A percentile compares a stretch with the other conserved stretches of the same genome.
Evolutionary conservation across 1,284 basidiomycete genomes (phyloP).

Genomic region (Fomitiporia mediterranea): DNA sequence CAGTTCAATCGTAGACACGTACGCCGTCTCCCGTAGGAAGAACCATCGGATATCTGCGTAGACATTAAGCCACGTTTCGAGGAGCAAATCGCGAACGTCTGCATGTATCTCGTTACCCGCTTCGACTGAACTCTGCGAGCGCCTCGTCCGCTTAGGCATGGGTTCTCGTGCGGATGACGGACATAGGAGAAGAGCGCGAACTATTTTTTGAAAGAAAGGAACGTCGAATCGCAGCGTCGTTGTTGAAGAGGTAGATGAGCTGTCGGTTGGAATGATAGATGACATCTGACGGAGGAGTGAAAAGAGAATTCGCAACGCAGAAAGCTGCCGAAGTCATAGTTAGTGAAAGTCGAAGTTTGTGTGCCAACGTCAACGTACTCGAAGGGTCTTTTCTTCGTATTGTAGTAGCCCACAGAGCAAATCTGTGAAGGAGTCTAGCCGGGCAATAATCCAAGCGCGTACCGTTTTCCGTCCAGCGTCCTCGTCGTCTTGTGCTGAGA

Average conservation of each 20-base stretch:
- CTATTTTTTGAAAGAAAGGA: constrained; percentile 64
- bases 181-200: constrained; percentile 55
- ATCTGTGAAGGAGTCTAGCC: constrained; percentile 61
- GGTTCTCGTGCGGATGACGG: constrained; percentile 45
- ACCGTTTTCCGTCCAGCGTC: constrained; percentile 60
- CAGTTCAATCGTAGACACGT: no score
- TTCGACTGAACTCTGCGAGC: constrained; percentile 19
- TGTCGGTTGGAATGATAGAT: constrained; percentile 40
- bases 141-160: constrained; percentile 20
- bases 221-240: constrained; percentile 61
- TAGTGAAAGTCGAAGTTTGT: not conserved
- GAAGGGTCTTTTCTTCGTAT: constrained; percentile 62
- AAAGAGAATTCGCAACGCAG: constrained; percentile 74
- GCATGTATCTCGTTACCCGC: constrained; percentile 33
- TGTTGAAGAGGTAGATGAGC: constrained; percentile 25
- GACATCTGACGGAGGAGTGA: constrained; percentile 79
- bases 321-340: constrained; percentile 45
- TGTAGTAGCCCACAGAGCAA: constrained; percentile 66
- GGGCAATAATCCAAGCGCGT: constrained; percentile 71
- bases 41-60: constrained; percentile 92
- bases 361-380: constrained; percentile 38
- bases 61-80: constrained; percentile 69
- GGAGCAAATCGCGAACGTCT: constrained; percentile 62
- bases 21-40: constrained; percentile 85
- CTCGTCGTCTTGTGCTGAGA: constrained; percentile 39